Conservation (phyloP, 257 asterid genomes). For the Linaria vulgaris region DNA sequence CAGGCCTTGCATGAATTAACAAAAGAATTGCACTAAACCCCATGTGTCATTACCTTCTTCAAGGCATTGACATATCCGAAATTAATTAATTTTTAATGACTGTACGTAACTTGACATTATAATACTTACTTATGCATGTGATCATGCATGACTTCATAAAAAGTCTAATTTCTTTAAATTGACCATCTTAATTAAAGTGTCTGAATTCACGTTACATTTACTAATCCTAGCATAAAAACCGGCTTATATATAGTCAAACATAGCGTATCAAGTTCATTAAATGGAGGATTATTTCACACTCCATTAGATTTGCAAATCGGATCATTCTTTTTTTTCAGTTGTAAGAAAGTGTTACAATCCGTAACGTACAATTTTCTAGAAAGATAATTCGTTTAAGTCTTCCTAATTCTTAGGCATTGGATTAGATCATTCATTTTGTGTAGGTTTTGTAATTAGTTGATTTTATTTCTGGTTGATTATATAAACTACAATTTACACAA, state of each 20-base stretch:
- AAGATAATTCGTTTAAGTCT: too few species aligned
- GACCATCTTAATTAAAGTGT: conserved; percentile 20
- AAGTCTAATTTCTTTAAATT: conserved; percentile 18
- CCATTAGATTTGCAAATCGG: conserved; percentile 32
- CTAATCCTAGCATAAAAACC: conserved; percentile 29
- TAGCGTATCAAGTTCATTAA: conserved; percentile 3
- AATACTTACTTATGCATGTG: conserved; percentile 37
- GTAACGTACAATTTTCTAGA: conserved; percentile 23
- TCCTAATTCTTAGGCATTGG: too few species aligned
- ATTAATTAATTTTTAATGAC: background rate
- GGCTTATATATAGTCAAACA: conserved; percentile 25
- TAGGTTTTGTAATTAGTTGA: background rate
- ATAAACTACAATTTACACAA: too few species aligned
- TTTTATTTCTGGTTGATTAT: too few species aligned
- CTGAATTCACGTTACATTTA: conserved; percentile 21
- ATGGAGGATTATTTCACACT: background rate
- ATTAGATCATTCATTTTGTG: background rate
- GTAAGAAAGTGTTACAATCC: conserved; percentile 7
- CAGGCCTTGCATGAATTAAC: conserved; percentile 35
- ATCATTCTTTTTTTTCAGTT: conserved; percentile 12
- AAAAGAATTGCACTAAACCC: conserved; percentile 28
- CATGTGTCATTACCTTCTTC: conserved; percentile 30
- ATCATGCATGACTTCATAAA: background rate
- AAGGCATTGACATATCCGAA: conserved; percentile 45
- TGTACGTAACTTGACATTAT: conserved; percentile 17